Evolutionary conservation across 2,329 filamentous ascomycete genomes (phyloP).

Genomic region (Aspergillus sp.): DNA sequence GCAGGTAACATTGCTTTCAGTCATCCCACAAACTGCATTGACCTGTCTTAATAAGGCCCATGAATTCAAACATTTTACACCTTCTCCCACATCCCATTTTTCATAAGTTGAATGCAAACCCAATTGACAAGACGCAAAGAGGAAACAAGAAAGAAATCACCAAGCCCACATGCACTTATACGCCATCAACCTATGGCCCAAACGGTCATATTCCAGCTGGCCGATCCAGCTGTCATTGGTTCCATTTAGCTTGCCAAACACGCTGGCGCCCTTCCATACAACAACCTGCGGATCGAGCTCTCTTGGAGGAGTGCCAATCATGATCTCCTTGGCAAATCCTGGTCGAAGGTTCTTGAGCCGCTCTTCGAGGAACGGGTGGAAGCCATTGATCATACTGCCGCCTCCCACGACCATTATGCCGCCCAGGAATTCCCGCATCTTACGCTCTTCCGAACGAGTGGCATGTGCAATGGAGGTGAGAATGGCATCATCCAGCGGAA

Average conservation of each 20-base stretch:
- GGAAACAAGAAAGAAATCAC: slow-evolving; percentile 21
- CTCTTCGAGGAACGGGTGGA: slow-evolving; percentile 77
- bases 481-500: slow-evolving; percentile 81
- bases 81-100: not conserved
- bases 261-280: slow-evolving; percentile 93
- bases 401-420: slow-evolving; percentile 88
- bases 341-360: slow-evolving; percentile 60
- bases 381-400: slow-evolving; percentile 69
- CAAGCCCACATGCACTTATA: slow-evolving; percentile 66
- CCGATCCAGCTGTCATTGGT: slow-evolving; percentile 96
- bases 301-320: slow-evolving; percentile 64
- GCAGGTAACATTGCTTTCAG: not conserved
- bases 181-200: slow-evolving; percentile 73
- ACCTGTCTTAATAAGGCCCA: too few species aligned
- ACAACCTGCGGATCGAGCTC: slow-evolving; percentile 98
- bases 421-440: slow-evolving; percentile 79
- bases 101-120: not conserved
- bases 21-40: too few species aligned
- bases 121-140: slow-evolving; percentile 3
- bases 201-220: slow-evolving; percentile 74
- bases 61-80: not conserved
- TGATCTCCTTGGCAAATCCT: slow-evolving; percentile 57
- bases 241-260: slow-evolving; percentile 77
- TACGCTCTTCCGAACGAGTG: slow-evolving; percentile 81
- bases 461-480: slow-evolving; percentile 82